Evolutionary conservation across 345 rosid genomes (phyloP).

Genomic region (Garcia nutans): DNA sequence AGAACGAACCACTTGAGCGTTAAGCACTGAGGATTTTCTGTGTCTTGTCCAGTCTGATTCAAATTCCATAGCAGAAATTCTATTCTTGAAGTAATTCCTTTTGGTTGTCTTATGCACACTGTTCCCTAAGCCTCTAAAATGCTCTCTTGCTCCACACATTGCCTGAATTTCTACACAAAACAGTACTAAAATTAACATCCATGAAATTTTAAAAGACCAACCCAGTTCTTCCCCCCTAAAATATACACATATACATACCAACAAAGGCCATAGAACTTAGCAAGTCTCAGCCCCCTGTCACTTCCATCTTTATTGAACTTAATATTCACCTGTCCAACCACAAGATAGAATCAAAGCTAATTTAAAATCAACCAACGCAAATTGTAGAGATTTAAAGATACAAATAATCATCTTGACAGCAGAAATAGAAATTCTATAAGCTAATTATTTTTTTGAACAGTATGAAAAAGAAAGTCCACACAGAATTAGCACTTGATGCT

Average conservation of each 20-base stretch:
- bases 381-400: conserved; percentile 1
- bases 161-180: conserved; percentile 40
- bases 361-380: not conserved
- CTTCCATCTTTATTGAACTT: conserved; percentile 53
- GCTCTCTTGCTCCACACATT: conserved; percentile 51
- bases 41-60: conserved; percentile 58
- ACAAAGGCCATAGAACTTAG: conserved; percentile 43
- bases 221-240: not conserved
- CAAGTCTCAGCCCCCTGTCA: conserved; percentile 60
- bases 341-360: conserved; percentile 6
- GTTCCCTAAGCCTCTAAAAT: conserved; percentile 29
- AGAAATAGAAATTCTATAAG: not conserved
- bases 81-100: conserved; percentile 26
- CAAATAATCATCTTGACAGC: not conserved
- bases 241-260: conserved; percentile 36
- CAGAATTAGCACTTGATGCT: not conserved
- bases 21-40: conserved; percentile 47
- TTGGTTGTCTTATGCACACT: conserved; percentile 24
- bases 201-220: not conserved
- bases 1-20: conserved; percentile 57
- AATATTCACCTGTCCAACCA: conserved; percentile 27
- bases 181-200: not conserved
- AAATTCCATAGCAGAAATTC: conserved; percentile 71
- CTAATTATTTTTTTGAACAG: conserved; percentile 3
- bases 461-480: not conserved